Conservation (phyloP, 2,329 filamentous ascomycete genomes). For the Aspergillus versicolor region DNA sequence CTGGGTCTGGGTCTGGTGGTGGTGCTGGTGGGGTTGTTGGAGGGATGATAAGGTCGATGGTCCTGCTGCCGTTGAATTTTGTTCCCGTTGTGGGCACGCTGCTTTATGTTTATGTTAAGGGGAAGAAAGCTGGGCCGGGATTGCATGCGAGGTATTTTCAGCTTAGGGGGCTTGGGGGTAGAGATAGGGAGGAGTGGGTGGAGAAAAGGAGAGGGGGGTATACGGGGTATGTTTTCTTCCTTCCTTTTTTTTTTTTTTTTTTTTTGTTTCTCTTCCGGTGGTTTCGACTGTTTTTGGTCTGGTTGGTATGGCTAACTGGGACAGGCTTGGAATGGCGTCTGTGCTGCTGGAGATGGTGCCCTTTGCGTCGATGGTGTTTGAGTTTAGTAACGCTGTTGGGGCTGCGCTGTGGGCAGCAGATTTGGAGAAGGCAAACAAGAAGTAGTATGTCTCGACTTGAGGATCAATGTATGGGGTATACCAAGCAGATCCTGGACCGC, state of each 20-base stretch:
- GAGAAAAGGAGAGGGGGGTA: constrained; percentile 72
- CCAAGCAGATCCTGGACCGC: background rate
- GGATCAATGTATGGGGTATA: background rate
- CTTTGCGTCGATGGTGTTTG: constrained; percentile 76
- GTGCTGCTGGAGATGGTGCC: constrained; percentile 84
- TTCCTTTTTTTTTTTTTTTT: background rate
- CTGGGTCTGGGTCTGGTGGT: constrained; percentile 22
- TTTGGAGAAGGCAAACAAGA: constrained; percentile 58
- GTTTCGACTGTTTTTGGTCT: background rate
- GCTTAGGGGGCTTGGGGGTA: constrained; percentile 75
- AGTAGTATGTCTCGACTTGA: background rate
- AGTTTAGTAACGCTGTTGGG: constrained; percentile 88
- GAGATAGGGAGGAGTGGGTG: constrained; percentile 67
- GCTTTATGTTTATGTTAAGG: constrained; percentile 76
- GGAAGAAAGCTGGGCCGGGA: constrained; percentile 55
- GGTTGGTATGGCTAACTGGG: background rate
- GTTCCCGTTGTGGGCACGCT: constrained; percentile 84
- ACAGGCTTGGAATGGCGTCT: constrained; percentile 68
- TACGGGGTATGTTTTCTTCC: constrained; percentile 63
- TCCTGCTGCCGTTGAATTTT: constrained; percentile 90
- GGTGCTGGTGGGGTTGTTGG: constrained; percentile 40
- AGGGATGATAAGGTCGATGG: constrained; percentile 71
- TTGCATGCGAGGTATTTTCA: constrained; percentile 76
- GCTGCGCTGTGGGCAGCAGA: constrained; percentile 94
- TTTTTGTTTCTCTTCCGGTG: background rate